phyloP scores from a whole-genome alignment of 1,284 basidiomycete species.

The Pisolithus thermaeus region DNA sequence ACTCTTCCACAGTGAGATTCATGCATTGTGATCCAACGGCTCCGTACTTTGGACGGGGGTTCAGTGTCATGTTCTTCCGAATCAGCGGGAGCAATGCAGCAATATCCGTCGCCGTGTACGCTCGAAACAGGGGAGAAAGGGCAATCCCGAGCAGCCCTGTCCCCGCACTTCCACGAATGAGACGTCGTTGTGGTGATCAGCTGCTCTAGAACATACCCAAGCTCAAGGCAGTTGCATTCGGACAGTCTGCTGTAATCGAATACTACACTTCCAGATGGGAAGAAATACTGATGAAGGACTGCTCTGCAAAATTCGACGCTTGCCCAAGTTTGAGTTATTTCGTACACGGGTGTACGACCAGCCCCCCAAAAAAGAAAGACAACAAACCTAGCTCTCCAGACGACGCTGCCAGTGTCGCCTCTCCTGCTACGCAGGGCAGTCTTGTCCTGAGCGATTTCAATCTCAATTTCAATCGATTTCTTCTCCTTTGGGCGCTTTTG shows the following conservation, averaged over 20 bases:
- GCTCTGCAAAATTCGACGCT: conserved; percentile 67
- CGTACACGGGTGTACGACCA: background rate
- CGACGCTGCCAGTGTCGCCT: conserved; percentile 84
- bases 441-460: conserved; percentile 70
- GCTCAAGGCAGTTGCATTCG: conserved; percentile 58
- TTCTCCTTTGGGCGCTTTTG: background rate
- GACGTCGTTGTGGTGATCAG: conserved; percentile 2
- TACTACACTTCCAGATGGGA: conserved; percentile 31
- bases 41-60: conserved; percentile 20
- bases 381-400: conserved; percentile 78
- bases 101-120: conserved; percentile 74
- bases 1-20: conserved; percentile 47
- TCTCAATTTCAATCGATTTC: conserved; percentile 35
- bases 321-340: background rate
- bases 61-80: conserved; percentile 63
- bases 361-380: background rate
- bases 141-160: conserved; percentile 73
- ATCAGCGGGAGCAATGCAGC: conserved; percentile 67
- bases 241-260: conserved; percentile 37
- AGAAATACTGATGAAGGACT: conserved; percentile 53
- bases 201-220: conserved; percentile 50
- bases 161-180: conserved; percentile 48
- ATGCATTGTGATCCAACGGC: conserved; percentile 1
- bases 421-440: conserved; percentile 67
- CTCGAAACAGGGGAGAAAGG: conserved; percentile 55